Percentiles rank a stretch among this genome's conserved stretches.
Evolutionary conservation across 495 filamentous ascomycete genomes (phyloP).

Genomic region (Parmelia sp.): DNA sequence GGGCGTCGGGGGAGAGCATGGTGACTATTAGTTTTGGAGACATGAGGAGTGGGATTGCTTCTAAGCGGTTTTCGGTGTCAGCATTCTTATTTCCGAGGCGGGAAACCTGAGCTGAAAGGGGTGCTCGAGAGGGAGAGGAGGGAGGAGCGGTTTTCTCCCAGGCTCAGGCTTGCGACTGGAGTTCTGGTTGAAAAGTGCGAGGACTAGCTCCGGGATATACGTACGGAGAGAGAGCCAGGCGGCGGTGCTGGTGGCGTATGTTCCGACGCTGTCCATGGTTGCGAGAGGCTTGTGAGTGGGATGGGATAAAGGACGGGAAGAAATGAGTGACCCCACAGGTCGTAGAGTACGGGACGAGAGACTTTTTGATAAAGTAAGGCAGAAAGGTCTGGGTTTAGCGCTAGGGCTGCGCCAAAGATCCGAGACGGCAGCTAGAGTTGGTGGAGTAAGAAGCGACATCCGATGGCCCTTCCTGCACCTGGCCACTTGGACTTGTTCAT

Average conservation of each 20-base stretch:
- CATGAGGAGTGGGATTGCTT: constrained; percentile 57
- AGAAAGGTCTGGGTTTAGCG: background rate
- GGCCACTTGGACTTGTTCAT: too few relatives aligned
- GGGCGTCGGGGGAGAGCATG: constrained; percentile 53
- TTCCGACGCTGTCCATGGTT: constrained; percentile 12
- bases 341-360: too few relatives aligned
- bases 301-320: too few relatives aligned
- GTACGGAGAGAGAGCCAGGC: constrained; percentile 61
- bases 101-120: too few relatives aligned
- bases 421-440: background rate
- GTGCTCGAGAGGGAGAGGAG: too few relatives aligned
- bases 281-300: background rate
- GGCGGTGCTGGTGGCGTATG: constrained; percentile 59
- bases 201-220: too few relatives aligned
- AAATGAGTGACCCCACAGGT: too few relatives aligned
- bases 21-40: constrained; percentile 61
- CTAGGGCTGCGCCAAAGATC: background rate
- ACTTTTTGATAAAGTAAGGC: background rate
- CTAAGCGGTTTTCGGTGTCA: too few relatives aligned
- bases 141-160: too few relatives aligned
- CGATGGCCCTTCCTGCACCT: background rate
- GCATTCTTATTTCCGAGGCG: too few relatives aligned
- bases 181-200: too few relatives aligned
- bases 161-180: too few relatives aligned
- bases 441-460: background rate